Evolutionary conservation across 192 early-diverging fungal species (phyloP).

Genomic region (Linnemannia exigua): DNA sequence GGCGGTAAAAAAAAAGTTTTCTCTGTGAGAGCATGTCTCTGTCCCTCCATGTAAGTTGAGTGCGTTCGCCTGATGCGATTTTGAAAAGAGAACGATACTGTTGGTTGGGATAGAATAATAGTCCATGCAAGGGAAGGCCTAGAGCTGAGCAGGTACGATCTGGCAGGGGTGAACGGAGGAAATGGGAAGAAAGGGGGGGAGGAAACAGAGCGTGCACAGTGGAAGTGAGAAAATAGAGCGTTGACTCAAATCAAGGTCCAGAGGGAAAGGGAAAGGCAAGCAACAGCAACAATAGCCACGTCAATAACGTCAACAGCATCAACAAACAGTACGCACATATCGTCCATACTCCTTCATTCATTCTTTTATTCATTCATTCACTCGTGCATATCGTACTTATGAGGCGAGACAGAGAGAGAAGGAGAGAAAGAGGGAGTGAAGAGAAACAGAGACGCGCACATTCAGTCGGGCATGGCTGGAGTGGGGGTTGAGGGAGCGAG

Average conservation of each 20-base stretch:
- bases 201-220: too few relatives aligned
- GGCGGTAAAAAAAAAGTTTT: neutral
- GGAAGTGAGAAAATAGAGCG: neutral
- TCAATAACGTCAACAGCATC: too few relatives aligned
- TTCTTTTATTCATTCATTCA: constrained; percentile 3
- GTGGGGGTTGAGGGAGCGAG: too few relatives aligned
- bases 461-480: too few relatives aligned
- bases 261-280: neutral
- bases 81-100: neutral
- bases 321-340: neutral
- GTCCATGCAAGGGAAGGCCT: neutral
- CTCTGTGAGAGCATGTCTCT: neutral
- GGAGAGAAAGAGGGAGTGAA: too few relatives aligned
- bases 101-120: neutral
- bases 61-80: constrained; percentile 1
- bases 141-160: neutral
- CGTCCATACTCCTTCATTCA: neutral
- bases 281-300: neutral
- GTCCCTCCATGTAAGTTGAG: neutral
- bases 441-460: too few relatives aligned
- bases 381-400: too few relatives aligned
- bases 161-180: neutral
- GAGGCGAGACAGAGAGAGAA: too few relatives aligned
- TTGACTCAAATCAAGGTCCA: neutral
- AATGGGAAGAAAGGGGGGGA: neutral